phyloP scores from a whole-genome alignment of 1,284 basidiomycete genomes.

The Fomitiporia mediterranea region DNA sequence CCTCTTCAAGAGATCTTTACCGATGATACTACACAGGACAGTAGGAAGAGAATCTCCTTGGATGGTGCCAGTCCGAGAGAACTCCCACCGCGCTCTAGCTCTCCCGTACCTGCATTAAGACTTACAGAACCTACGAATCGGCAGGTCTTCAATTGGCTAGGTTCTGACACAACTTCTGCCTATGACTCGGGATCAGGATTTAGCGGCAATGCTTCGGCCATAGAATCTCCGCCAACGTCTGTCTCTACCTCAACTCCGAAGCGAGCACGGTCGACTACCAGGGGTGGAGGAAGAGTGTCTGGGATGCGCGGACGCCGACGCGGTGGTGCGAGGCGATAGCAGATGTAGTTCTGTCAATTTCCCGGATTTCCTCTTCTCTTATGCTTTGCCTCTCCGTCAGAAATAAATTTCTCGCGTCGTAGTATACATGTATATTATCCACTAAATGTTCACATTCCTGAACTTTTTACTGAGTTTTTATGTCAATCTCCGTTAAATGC shows the following conservation, averaged over 20 bases:
- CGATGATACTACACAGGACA: no score
- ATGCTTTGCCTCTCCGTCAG: no score
- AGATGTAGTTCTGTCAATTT: background rate
- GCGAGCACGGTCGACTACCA: background rate
- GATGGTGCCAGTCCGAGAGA: background rate
- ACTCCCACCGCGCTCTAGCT: background rate
- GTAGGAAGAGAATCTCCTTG: background rate
- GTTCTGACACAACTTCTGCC: background rate
- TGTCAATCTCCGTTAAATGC: no score
- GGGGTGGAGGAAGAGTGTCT: background rate
- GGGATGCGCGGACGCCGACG: background rate
- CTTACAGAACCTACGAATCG: no score
- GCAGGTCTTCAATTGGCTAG: no score
- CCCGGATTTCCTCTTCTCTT: no score
- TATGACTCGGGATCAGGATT: background rate
- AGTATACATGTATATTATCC: background rate
- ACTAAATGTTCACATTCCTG: background rate
- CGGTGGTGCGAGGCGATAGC: background rate
- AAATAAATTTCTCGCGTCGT: background rate
- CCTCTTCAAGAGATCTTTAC: background rate
- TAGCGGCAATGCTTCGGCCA: background rate
- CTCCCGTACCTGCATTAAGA: background rate
- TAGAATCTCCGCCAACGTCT: background rate
- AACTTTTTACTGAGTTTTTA: no score
- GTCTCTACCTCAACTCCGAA: background rate